Evolutionary conservation across 768 basidiomycete species (phyloP).

Genomic region (Cystobasidium tubakii): DNA sequence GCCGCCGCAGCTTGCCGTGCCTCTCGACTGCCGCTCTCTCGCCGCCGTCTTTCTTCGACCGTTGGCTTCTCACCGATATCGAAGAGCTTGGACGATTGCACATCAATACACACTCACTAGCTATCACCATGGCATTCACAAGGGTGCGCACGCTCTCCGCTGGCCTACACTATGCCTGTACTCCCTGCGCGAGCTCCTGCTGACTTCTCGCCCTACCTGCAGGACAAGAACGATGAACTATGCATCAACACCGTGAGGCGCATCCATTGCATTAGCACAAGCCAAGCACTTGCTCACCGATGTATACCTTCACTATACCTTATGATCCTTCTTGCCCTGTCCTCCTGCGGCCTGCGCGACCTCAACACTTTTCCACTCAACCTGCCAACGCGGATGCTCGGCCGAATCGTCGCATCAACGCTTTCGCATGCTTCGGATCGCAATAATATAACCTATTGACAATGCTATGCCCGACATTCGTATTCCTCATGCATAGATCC

Average conservation of each 20-base stretch:
- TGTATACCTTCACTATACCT: background rate
- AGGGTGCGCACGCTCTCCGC: background rate
- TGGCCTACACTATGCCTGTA: background rate
- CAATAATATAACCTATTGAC: no score
- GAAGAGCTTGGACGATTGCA: no score
- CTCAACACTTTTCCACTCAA: background rate
- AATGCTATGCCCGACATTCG: no score
- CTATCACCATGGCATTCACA: background rate
- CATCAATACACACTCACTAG: no score
- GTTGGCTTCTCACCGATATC: no score
- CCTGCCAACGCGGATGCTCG: background rate
- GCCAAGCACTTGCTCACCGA: background rate
- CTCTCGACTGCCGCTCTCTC: background rate
- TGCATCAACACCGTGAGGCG: constrained; percentile 29
- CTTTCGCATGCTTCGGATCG: no score
- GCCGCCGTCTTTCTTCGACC: background rate
- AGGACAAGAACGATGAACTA: constrained; percentile 29
- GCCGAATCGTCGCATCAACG: background rate
- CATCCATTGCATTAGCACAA: background rate
- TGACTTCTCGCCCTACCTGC: background rate
- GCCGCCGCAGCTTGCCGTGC: background rate
- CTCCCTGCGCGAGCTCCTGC: background rate
- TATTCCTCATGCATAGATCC: background rate
- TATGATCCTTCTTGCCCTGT: no score
- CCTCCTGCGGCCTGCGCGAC: no score